Base-by-base conservation (phyloP, 2,329 filamentous ascomycete species). In the Xylaria sp. region DNA sequence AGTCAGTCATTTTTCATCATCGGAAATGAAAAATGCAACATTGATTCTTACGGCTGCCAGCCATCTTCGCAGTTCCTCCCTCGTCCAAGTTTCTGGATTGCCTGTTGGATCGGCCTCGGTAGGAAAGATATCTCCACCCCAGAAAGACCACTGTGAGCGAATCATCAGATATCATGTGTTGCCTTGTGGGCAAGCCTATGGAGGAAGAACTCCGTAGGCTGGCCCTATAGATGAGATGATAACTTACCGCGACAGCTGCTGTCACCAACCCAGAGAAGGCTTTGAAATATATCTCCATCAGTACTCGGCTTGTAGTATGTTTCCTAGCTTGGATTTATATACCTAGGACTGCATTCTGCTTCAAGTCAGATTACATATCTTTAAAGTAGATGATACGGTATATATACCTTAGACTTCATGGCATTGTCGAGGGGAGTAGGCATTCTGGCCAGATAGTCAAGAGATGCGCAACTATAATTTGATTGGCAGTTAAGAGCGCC, bases 81-180 rank as follows among this genome's bases (percentile, higher is more conserved):
- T 84, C 0, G 93, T 93, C 95, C 95, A 98, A 10, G 76, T 78
- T 46, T 84, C 82, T 46, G 83, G 88, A 83, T 93, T 86, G 68
- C 94, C 94, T 32, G 83, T 92, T n/a, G 94, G 93, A 77, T 97
- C 94, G 56, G 84, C 68, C 72, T 89, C 83, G 3, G 87, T 80
- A 0, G 94, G 94, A 75, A 97, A 97, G 76, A 97, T 87, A 70
- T 95, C 93, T 61, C 88, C 86, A 65, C 93, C 93, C 90, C 92
- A 97, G 74, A 97, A 95, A 20, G 88, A 87, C 91, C 92, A 97
- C 72, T 73, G 43, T 52, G 28, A 34, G 25, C 34, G 18, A 55
- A 34, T 28, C 0, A 28, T 67, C 50, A 67, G 50, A 66, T 45
- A 10, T 20, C 39, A 34, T 34, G 13, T 28, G 28, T n/a, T 23